Evolutionary conservation across 257 asterid species (phyloP), one percentile per base, ranked within the genome.

Genomic region (Lycium barbarum): DNA sequence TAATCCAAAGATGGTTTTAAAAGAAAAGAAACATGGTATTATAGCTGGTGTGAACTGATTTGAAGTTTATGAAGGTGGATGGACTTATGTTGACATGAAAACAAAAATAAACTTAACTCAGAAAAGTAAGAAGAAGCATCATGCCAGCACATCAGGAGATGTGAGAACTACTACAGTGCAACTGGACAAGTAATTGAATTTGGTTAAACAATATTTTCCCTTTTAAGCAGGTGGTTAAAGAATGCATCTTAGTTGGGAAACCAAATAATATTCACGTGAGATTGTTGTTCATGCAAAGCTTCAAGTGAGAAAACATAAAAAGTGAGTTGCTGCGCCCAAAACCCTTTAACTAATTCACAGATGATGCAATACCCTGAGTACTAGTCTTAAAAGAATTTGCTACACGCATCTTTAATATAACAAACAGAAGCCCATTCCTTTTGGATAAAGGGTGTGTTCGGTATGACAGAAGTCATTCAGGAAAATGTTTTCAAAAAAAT

Each of bases 31-130:
- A 63, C 72, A 43, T 7, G 49, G 66, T 18, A 61, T 43, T 57
- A 58, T 13, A 58, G 7, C 26, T 22, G 22, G 54, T 40, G 35
- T 40, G 54, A 71, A 33, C 49, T 9, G 33, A 79, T 54, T 9
- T 55, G 9, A 40, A 33, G 53, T 35, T 55, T 55, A 63, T 59
- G 40, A 33, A 17, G 33, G 54, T 33, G 17, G 54, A 79, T 79
- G 61, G 54, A 55, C 66, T 79, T 15, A 55, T 53, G 43, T 59
- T 18, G 73, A 9, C 84, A 58, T 17, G 66, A 55, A 80, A 80
- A 61, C 45, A 80, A 33, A 80, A 35, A 18, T 58, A 58, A 7
- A 65, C 57, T 59, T 33, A 36, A 59, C 84, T 57, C 38, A 40
- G 51, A 71, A 70, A 71, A 71, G 0, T 8, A 40, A 72, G 80